phyloP scores from a whole-genome alignment of 441 rosid species.

The Adansonia madagascariensis region DNA sequence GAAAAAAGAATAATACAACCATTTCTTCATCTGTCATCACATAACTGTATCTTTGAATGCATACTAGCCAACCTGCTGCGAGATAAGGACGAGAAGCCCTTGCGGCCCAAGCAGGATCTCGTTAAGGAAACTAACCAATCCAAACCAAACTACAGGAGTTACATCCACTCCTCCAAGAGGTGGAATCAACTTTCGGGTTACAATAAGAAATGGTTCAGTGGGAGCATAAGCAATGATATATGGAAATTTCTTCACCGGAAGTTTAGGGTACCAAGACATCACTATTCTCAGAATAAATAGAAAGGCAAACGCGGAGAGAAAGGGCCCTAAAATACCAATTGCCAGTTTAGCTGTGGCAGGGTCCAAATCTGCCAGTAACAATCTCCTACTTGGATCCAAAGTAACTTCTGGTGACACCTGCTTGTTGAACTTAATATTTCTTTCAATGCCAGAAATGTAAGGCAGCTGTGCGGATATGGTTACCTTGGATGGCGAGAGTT shows the following conservation, averaged over 20 bases:
- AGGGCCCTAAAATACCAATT: slow-evolving; percentile 68
- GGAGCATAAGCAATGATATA: slow-evolving; percentile 89
- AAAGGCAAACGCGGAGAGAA: slow-evolving; percentile 72
- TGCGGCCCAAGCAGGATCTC: slow-evolving; percentile 89
- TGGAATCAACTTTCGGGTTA: slow-evolving; percentile 79
- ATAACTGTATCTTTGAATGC: not conserved
- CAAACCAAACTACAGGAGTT: slow-evolving; percentile 92
- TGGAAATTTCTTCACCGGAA: slow-evolving; percentile 83
- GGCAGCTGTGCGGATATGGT: slow-evolving; percentile 15
- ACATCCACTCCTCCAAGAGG: slow-evolving; percentile 93
- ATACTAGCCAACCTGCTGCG: slow-evolving; percentile 47
- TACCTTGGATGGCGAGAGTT: slow-evolving; percentile 28
- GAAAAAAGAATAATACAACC: not conserved
- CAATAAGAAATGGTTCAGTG: slow-evolving; percentile 77
- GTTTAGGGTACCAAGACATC: slow-evolving; percentile 97
- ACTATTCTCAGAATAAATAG: slow-evolving; percentile 74
- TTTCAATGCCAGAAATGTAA: not conserved
- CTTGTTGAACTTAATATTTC: slow-evolving; percentile 22
- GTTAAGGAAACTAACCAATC: slow-evolving; percentile 74
- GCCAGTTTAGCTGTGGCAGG: slow-evolving; percentile 78
- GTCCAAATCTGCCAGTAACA: slow-evolving; percentile 64
- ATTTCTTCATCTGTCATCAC: not conserved
- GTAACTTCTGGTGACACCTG: slow-evolving; percentile 23
- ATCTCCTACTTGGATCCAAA: slow-evolving; percentile 32
- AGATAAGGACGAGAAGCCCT: slow-evolving; percentile 78